A percentile compares a stretch with the other conserved stretches of the same genome.
Evolutionary conservation across 225 moss, liverwort and hornwort species (phyloP).

Genomic region (Bryum argenteum): DNA sequence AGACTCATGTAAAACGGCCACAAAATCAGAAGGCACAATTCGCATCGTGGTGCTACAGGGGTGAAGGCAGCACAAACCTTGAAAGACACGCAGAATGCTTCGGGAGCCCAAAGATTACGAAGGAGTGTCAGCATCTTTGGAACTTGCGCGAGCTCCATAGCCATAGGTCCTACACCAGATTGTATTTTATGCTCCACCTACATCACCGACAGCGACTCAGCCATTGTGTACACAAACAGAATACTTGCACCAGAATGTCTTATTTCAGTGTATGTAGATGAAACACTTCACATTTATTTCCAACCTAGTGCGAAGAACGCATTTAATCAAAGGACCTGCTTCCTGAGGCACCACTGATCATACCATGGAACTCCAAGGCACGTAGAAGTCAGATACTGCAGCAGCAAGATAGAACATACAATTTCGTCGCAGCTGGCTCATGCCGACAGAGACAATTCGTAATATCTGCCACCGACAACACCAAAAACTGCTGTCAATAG

Average conservation of each 20-base stretch:
- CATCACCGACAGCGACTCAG: slow-evolving; percentile 21
- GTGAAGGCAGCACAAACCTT: slow-evolving; percentile 48
- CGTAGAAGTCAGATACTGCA: slow-evolving; percentile 97
- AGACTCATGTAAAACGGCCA: no score
- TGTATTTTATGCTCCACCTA: slow-evolving; percentile 99
- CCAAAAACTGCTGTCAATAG: slow-evolving; percentile 12
- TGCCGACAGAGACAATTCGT: slow-evolving; percentile 59
- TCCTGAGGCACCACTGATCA: neutral
- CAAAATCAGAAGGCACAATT: no score
- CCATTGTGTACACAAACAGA: neutral
- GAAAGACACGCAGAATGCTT: slow-evolving; percentile 84
- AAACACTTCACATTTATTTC: neutral
- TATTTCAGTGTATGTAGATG: neutral
- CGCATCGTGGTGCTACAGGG: no score
- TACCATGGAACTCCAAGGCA: slow-evolving; percentile 96
- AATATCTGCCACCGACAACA: slow-evolving; percentile 60
- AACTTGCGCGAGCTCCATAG: slow-evolving; percentile 95
- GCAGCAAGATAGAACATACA: slow-evolving; percentile 97
- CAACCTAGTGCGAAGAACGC: neutral
- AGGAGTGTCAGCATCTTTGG: slow-evolving; percentile 94
- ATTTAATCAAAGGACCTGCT: slow-evolving; percentile 2
- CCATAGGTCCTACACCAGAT: slow-evolving; percentile 82
- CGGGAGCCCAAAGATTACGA: slow-evolving; percentile 79
- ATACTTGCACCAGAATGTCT: neutral
- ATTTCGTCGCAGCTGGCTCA: slow-evolving; percentile 57